Base-by-base conservation (phyloP, 1,284 basidiomycete species). In the Pseudomicrostroma phylloplanum region DNA sequence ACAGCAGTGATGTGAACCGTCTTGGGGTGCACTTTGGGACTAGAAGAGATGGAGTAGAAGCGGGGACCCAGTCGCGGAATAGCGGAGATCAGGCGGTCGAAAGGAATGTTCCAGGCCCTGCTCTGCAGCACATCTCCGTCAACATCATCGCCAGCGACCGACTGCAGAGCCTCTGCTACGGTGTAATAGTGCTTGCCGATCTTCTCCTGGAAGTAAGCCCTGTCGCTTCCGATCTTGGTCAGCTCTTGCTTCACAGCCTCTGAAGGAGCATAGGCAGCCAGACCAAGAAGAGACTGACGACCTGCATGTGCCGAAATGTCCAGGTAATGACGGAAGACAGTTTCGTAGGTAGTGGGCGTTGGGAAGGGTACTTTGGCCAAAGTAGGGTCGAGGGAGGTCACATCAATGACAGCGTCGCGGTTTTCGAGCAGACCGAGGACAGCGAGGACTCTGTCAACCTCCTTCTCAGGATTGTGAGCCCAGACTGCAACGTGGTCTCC, bases 281-380 rank as follows among this genome's bases (percentile, higher is more conserved):
- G 83, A 58, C 86, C 84, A 58, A 89, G 89, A 43, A 97, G 86
- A 63, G 92, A 88, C 80, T 97, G 94, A 81, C 94, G 90, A 80
- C 91, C 91, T 15, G 90, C 91, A 58, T 90, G 86, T 51, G 91
- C 89, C 72, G 88, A 91, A 76, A 97, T 92, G 79, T 98, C 94
- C 78, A 97, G 87, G 81, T 98, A 98, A 83, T 98, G 90, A 57
- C 93, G 88, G 73, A 97, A 88, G 68, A 97, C 90, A 60, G 92
- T 89, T 71, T 85, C 86, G 78, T 96, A 97, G 1, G 94, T 97
- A 0, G 93, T 94, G 1, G 94, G 94, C 26, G 90, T 88, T 23
- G 96, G 94, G 88, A 98, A 98, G 17, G 94, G 94, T 66, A 97
- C 93, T 82, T 98, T 98, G 65, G 96, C 96, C 21, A 98, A 85